A percentile compares a stretch with the other conserved stretches of the same genome.
These are phyloP conservation scores for Areca catechu DNA, from an alignment of 176 grass and related monocot species.

Conservation along the genomic window DNA sequence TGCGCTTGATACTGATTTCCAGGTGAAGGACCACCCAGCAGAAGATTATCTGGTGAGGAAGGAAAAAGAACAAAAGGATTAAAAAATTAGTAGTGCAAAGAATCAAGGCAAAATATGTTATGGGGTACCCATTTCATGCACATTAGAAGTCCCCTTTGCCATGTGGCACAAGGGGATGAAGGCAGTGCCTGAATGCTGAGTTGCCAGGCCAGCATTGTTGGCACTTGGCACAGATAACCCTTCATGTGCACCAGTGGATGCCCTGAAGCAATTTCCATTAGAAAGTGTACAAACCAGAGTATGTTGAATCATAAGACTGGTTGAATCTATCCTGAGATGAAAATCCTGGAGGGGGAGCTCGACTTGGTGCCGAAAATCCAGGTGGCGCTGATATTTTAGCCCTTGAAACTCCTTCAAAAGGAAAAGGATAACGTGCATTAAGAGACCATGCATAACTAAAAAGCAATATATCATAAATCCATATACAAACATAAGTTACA, in stretches of 20 bases:
- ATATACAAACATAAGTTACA: too few relatives aligned
- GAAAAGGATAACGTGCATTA: neutral
- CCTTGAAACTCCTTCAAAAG: conserved; percentile 28
- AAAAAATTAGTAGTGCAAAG: neutral
- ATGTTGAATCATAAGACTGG: conserved; percentile 24
- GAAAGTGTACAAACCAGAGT: conserved; percentile 14
- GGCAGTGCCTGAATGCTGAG: too few relatives aligned
- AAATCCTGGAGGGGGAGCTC: conserved; percentile 33
- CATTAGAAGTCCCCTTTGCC: too few relatives aligned
- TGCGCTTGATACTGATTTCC: conserved; percentile 53
- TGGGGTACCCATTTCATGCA: too few relatives aligned
- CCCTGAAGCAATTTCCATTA: neutral
- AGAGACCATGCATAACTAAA: too few relatives aligned
- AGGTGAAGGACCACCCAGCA: conserved; percentile 31
- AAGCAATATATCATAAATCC: too few relatives aligned
- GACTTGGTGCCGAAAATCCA: conserved; percentile 24
- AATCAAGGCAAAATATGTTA: too few relatives aligned
- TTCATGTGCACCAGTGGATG: too few relatives aligned
- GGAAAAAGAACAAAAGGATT: neutral
- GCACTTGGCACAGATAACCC: too few relatives aligned
- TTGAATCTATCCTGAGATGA: conserved; percentile 32
- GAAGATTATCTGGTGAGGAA: conserved; percentile 33
- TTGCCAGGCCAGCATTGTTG: too few relatives aligned
- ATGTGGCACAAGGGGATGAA: too few relatives aligned
- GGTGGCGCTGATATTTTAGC: conserved; percentile 34